Percentiles rank a stretch among this genome's conserved stretches.
phyloP scores from a whole-genome alignment of 345 rosid species.

The Eucalyptus cladocalyx region DNA sequence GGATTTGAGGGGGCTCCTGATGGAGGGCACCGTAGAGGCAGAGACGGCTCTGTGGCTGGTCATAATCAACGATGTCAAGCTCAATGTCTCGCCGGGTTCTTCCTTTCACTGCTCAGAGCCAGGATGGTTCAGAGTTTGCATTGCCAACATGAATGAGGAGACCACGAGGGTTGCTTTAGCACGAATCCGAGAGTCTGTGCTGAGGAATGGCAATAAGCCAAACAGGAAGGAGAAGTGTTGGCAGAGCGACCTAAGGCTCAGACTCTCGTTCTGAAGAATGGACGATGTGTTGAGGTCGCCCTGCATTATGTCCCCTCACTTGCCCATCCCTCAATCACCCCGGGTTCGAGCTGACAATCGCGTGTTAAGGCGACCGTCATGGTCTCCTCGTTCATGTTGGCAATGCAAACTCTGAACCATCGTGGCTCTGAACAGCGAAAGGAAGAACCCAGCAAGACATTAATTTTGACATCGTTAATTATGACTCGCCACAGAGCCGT shows the following conservation, averaged over 20 bases:
- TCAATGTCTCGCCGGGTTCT: conserved; percentile 85
- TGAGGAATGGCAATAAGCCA: conserved; percentile 15
- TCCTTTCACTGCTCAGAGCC: conserved; percentile 81
- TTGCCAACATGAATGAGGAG: conserved; percentile 79
- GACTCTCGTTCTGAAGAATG: conserved; percentile 35
- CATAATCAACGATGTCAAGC: conserved; percentile 68
- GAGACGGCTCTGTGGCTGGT: conserved; percentile 60
- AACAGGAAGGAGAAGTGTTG: conserved; percentile 32
- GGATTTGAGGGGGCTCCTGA: conserved; percentile 53
- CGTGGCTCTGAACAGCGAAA: conserved; percentile 80
- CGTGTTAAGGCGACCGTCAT: conserved; percentile 54
- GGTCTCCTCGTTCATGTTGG: conserved; percentile 76
- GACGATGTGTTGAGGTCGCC: conserved; percentile 40
- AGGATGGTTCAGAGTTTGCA: conserved; percentile 95
- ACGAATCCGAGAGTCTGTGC: conserved; percentile 54
- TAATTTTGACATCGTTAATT: conserved; percentile 74
- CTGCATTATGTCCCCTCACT: conserved; percentile 45
- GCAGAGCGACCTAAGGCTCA: conserved; percentile 46
- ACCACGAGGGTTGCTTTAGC: conserved; percentile 65
- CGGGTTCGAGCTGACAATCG: conserved; percentile 36
- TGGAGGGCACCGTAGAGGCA: conserved; percentile 34
- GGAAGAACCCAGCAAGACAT: conserved; percentile 81
- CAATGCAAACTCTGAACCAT: conserved; percentile 93
- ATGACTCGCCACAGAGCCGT: conserved; percentile 55
- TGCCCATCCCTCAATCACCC: conserved; percentile 64